Evolutionary conservation across 768 basidiomycete genomes (phyloP).

Genomic region (Tylopilus sp.): DNA sequence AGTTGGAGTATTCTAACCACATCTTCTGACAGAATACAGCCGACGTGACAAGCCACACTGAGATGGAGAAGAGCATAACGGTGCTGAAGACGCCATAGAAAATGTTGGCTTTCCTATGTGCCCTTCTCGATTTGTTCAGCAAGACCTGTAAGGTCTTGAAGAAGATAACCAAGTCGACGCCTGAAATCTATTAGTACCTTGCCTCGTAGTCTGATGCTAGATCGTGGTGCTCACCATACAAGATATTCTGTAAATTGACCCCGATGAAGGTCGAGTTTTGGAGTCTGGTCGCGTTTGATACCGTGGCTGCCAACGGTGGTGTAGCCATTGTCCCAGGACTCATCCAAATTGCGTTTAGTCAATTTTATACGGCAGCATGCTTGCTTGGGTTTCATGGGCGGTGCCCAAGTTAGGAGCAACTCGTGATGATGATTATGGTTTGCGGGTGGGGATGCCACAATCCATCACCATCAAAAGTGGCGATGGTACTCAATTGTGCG

Average conservation of each 20-base stretch:
- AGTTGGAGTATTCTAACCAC: conserved; percentile 34
- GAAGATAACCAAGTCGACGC: conserved; percentile 23
- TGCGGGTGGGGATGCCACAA: neutral
- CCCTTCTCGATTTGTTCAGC: conserved; percentile 1
- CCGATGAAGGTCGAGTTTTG: conserved; percentile 16
- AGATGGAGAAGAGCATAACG: conserved; percentile 26
- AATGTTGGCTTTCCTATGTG: conserved; percentile 4
- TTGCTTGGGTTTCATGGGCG: neutral
- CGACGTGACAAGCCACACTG: conserved; percentile 25
- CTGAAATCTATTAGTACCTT: no score
- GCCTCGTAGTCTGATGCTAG: no score
- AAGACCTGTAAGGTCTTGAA: conserved; percentile 17
- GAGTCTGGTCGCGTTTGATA: neutral
- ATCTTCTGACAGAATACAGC: conserved; percentile 30
- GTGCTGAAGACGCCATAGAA: conserved; percentile 27
- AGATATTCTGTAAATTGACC: conserved; percentile 14
- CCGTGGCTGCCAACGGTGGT: neutral
- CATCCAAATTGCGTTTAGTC: neutral
- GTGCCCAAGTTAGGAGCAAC: no score
- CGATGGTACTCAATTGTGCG: neutral
- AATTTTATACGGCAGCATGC: neutral
- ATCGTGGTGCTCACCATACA: conserved; percentile 21
- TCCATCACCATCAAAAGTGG: neutral
- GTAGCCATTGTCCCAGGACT: neutral
- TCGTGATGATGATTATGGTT: no score